A percentile compares a stretch with the other conserved stretches of the same genome.
These are phyloP conservation scores for Oryza meridionalis DNA, from an alignment of 176 grass and related monocot species.

Conservation along the genomic window DNA sequence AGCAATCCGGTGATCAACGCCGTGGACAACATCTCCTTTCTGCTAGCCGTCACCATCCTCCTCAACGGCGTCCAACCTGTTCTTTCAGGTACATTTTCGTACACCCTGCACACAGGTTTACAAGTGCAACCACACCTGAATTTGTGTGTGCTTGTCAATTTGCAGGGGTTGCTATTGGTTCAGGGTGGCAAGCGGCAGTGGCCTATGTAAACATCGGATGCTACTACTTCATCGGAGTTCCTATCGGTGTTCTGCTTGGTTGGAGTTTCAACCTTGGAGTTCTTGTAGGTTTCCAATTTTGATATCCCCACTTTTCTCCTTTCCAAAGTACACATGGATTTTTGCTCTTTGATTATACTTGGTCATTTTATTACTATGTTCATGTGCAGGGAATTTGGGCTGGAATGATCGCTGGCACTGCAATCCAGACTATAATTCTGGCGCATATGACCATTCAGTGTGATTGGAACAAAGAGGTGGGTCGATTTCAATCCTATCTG, in stretches of 20 bases:
- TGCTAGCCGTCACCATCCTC: conserved; percentile 43
- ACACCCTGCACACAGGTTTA: background rate
- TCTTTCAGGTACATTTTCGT: conserved; percentile 39
- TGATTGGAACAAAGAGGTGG: conserved; percentile 55
- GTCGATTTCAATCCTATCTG: background rate
- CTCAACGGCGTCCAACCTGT: conserved; percentile 56
- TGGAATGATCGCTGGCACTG: conserved; percentile 57
- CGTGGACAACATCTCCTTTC: conserved; percentile 35
- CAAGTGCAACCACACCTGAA: background rate
- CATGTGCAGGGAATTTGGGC: conserved; percentile 48
- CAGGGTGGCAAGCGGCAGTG: conserved; percentile 55
- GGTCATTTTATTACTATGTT: background rate
- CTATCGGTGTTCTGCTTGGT: conserved; percentile 49
- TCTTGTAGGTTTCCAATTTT: conserved; percentile 18
- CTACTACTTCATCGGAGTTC: conserved; percentile 64
- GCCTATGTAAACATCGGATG: conserved; percentile 63
- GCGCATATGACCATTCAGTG: conserved; percentile 19
- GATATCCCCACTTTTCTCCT: background rate
- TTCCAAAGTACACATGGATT: background rate
- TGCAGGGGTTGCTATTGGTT: conserved; percentile 59
- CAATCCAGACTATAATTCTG: conserved; percentile 47
- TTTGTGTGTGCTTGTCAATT: background rate
- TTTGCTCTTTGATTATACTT: background rate
- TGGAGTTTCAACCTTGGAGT: conserved; percentile 47
- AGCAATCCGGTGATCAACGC: conserved; percentile 29